A percentile compares a stretch with the other conserved stretches of the same genome.
Conservation (phyloP, 2,329 filamentous ascomycete genomes). For the Nemania serpens region DNA sequence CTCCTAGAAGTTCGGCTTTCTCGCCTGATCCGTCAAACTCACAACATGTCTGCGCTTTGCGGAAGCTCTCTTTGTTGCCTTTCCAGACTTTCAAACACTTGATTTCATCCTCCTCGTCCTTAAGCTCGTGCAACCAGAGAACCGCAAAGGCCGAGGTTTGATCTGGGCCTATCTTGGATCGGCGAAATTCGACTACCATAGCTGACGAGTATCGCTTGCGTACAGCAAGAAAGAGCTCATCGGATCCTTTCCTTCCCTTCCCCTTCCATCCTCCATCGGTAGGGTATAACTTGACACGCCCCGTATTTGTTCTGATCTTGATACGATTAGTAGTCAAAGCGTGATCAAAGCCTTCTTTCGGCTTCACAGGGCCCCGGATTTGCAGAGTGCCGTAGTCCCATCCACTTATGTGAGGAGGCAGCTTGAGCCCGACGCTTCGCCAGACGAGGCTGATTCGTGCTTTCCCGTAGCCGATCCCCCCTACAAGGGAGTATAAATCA, state of each 20-base stretch:
- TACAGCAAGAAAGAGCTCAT: constrained; percentile 58
- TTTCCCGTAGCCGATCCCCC: constrained; percentile 74
- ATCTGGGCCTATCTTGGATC: constrained; percentile 57
- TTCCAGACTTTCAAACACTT: constrained; percentile 68
- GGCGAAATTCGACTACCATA: constrained; percentile 62
- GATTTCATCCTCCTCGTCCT: constrained; percentile 67
- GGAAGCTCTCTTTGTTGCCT: constrained; percentile 58
- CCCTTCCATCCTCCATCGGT: constrained; percentile 57
- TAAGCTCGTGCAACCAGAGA: constrained; percentile 71
- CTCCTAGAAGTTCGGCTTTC: constrained; percentile 60
- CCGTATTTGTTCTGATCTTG: constrained; percentile 64
- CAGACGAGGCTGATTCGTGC: constrained; percentile 74
- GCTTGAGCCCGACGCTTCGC: constrained; percentile 67
- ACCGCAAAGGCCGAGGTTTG: constrained; percentile 65
- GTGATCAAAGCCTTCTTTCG: constrained; percentile 51
- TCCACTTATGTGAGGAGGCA: constrained; percentile 62
- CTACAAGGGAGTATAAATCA: constrained; percentile 68
- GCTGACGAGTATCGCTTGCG: constrained; percentile 64
- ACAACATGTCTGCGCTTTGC: constrained; percentile 42
- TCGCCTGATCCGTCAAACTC: constrained; percentile 51
- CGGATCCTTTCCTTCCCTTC: constrained; percentile 47
- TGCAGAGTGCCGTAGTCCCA: constrained; percentile 76
- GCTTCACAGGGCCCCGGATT: constrained; percentile 57
- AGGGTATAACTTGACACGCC: constrained; percentile 62
- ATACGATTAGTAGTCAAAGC: constrained; percentile 56